phyloP scores from a whole-genome alignment of 345 rosid species.

The Gossypium anomalum region DNA sequence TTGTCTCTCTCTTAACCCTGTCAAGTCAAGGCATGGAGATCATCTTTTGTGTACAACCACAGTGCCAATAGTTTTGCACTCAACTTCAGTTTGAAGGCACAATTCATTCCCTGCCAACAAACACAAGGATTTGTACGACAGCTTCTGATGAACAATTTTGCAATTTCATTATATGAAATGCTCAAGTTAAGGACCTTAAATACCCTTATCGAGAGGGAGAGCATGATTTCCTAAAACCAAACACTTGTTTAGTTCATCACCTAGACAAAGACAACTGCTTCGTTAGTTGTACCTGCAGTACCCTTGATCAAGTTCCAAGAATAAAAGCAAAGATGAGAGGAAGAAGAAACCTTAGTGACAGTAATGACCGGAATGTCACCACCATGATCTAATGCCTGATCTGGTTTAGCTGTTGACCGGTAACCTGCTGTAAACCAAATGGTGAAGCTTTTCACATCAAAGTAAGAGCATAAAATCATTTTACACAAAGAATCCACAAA shows the following conservation, averaged over 20 bases:
- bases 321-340: neutral
- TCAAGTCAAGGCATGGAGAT: too few relatives aligned
- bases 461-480: neutral
- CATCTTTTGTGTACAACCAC: too few relatives aligned
- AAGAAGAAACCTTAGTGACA: neutral
- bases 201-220: too few relatives aligned
- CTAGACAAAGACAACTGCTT: neutral
- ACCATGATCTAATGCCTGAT: neutral
- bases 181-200: too few relatives aligned
- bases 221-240: neutral
- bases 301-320: neutral
- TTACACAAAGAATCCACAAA: neutral
- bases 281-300: neutral
- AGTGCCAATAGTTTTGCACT: too few relatives aligned
- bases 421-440: neutral
- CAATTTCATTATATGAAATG: too few relatives aligned
- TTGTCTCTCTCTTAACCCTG: too few relatives aligned
- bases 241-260: too few relatives aligned
- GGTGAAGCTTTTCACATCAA: neutral
- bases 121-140: too few relatives aligned
- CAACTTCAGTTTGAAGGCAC: too few relatives aligned
- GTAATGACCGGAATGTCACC: neutral
- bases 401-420: neutral
- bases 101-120: too few relatives aligned
- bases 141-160: too few relatives aligned